Evolutionary conservation across 495 filamentous ascomycete species (phyloP), one percentile per base, ranked within the genome.

Genomic region (Hypoxylon fuscum): DNA sequence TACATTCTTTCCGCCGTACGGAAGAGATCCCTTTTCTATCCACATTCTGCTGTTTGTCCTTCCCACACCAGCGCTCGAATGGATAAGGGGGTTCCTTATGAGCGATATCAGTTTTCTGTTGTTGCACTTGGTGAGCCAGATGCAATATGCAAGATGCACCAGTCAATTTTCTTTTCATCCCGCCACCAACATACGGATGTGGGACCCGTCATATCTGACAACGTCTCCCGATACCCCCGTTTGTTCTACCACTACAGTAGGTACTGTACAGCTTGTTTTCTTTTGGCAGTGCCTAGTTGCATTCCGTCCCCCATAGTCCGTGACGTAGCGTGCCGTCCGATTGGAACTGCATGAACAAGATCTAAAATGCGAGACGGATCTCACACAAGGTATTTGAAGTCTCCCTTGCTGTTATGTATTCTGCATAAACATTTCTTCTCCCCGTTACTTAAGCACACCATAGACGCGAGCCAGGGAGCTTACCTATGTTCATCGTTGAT

Each of bases 341-440:
- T 51, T 61, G 63, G 63, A 44, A 57, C 57, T 27, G 46, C 55
- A 61, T 68, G 52, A 52, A 57, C n/a, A 48, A 67, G 48, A 46
- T 32, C 58, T 29, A 38, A 38, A 38, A 59, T 62, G 53, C 64
- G 58, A 62, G 59, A 69, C 63, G 50, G 49, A 66, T 68, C 59
- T 66, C 61, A 64, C 55, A 62, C 53, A 57, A 51, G 52, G 51
- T 68, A 67, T 62, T 60, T 68, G 63, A 56, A 58, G 47, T 63
- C 69, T 60, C 69, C 67, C 67, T 67, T 67, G 53, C 63, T 67
- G 57, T 68, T 66, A 62, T 72, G 69, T 51, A 70, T 64, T 60
- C 59, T 69, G 59, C 61, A 67, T 55, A 72, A 68, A 49, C 60
- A 58, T 54, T 65, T 35, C 34, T 6, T 29, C 27, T 22, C 7